Evolutionary conservation across 371 early-diverging fungal species (phyloP), one percentile per base, ranked within the genome.

Genomic region (Actinomucor elegans): DNA sequence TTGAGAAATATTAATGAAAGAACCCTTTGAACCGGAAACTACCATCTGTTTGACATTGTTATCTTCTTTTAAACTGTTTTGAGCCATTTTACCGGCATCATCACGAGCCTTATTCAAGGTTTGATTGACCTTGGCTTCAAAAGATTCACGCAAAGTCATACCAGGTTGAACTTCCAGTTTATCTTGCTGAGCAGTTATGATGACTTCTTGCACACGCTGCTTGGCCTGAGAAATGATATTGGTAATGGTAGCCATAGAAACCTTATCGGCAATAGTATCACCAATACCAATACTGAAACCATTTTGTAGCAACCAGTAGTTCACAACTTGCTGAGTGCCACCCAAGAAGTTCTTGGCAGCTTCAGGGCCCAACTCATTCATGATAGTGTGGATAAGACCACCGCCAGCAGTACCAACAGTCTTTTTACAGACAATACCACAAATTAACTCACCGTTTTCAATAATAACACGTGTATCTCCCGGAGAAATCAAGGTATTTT

Each of bases 41-140:
- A 98, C 97, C 99, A 99, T 99, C 69, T 96, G 94, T 60, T 95
- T 95, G 55, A 99, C 94, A 74, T 99, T 98, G 86, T 99, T 99
- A 61, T 86, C 84, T 58, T 91, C 90, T 62, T 89, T 90, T 60
- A 99, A 83, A 59, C 85, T 89, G 55, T 83, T 84, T 67, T 96
- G 92, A 8, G 97, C 97, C 68, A 79, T 75, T 62, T 91, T 93
- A 68, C 99, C 99, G 42, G 97, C 93, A 52, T 90, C 85, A 67
- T 99, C 98, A 87, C 99, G 93, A 29, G 99, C 98, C 42, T 84
- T 87, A 79, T 99, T 99, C 55, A 99, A 78, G 15, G 90, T 90
- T 29, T 83, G 72, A 61, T 95, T 98, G 67, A 99, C 94, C 48
- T 84, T 79, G 41, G 87, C 79, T 77, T 99, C 99, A 70, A 99